These are phyloP conservation scores for Suillus plorans DNA, from an alignment of 768 basidiomycete species.

Conservation along the genomic window DNA sequence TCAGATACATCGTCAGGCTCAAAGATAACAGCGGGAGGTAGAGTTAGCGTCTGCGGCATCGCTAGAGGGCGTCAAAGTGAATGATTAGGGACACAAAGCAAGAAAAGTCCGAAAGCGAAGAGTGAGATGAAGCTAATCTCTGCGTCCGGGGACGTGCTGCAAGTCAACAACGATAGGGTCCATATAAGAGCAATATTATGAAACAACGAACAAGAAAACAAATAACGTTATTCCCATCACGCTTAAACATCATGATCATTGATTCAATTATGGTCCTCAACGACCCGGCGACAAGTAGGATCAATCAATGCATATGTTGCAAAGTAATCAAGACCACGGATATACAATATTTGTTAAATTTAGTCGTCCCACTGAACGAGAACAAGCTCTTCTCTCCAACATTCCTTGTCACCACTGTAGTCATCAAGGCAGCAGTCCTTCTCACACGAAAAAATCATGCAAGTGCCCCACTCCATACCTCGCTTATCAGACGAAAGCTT, in stretches of 20 bases:
- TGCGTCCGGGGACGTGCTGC: slow-evolving; percentile 21
- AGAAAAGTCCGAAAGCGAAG: slow-evolving; percentile 10
- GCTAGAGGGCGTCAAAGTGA: slow-evolving; percentile 11
- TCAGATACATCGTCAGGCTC: slow-evolving; percentile 22
- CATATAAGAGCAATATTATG: slow-evolving; percentile 11
- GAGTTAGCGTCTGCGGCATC: slow-evolving; percentile 27
- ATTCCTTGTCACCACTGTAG: slow-evolving; percentile 37
- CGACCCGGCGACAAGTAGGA: background rate
- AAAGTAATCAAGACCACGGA: background rate
- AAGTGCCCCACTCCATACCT: slow-evolving; percentile 96
- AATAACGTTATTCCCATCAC: slow-evolving; percentile 24
- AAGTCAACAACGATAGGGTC: slow-evolving; percentile 18
- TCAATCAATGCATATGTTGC: background rate
- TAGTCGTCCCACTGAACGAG: slow-evolving; percentile 75
- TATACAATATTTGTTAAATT: slow-evolving; percentile 11
- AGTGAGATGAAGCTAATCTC: slow-evolving; percentile 19
- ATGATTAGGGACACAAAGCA: background rate
- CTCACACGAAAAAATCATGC: slow-evolving; percentile 85
- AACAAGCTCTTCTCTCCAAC: slow-evolving; percentile 77
- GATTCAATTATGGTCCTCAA: slow-evolving; percentile 4
- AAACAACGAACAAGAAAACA: slow-evolving; percentile 15
- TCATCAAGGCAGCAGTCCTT: slow-evolving; percentile 66
- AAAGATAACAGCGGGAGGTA: slow-evolving; percentile 17
- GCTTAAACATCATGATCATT: background rate
- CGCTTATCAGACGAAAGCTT: slow-evolving; percentile 41